Conservation (phyloP, 179 eudicot species). For the Vitellaria paradoxa region DNA sequence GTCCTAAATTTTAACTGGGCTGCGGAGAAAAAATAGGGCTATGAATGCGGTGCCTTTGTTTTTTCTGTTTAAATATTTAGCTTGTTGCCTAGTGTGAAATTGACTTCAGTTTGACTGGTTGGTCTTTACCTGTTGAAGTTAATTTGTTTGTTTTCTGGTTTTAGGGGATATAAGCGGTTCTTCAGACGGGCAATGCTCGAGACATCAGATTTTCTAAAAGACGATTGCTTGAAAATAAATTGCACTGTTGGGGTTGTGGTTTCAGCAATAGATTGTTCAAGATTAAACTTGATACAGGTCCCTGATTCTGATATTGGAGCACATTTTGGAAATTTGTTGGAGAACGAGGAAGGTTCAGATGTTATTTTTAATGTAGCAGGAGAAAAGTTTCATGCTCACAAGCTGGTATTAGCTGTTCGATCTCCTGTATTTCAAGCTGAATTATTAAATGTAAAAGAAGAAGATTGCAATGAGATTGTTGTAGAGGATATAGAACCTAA, state of each 20-base stretch:
- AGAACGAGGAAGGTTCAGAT: constrained; percentile 53
- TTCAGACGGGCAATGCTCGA: constrained; percentile 53
- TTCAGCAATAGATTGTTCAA: constrained; percentile 68
- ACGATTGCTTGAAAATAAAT: constrained; percentile 56
- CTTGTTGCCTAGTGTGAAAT: neutral
- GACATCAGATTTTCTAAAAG: constrained; percentile 51
- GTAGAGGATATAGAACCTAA: constrained; percentile 62
- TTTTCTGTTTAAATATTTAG: neutral
- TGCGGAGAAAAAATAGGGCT: too few species aligned
- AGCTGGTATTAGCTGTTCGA: constrained; percentile 73
- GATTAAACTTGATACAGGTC: constrained; percentile 35
- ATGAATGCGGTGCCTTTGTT: too few species aligned
- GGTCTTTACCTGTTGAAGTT: neutral
- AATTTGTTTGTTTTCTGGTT: neutral
- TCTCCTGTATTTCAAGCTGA: constrained; percentile 81
- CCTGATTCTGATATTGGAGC: constrained; percentile 72
- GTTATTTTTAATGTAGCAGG: constrained; percentile 53
- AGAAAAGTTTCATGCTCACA: constrained; percentile 72
- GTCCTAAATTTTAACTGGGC: too few species aligned
- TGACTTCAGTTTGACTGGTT: neutral
- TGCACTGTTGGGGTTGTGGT: constrained; percentile 84
- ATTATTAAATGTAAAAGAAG: constrained; percentile 65
- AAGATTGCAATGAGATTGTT: constrained; percentile 43
- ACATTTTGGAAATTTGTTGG: constrained; percentile 45
- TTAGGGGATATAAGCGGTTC: constrained; percentile 87